These are phyloP conservation scores for Aspergillus sp. DNA, from an alignment of 2,329 filamentous ascomycete species.

Conservation along the genomic window DNA sequence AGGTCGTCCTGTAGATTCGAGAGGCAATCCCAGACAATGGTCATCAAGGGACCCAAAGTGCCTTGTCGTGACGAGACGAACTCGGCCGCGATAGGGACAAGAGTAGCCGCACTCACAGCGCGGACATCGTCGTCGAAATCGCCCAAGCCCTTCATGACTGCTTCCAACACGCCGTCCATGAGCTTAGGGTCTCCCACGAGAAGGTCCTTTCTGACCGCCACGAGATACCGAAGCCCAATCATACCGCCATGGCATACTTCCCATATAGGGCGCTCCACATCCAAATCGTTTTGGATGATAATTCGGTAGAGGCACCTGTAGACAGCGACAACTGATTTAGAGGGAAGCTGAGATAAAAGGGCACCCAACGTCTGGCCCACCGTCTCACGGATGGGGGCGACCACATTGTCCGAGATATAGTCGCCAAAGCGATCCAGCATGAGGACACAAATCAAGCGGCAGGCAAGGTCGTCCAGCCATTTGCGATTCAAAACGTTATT, in stretches of 20 bases:
- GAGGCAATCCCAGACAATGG: constrained; percentile 95
- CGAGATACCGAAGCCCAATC: constrained; percentile 92
- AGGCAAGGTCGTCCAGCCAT: constrained; percentile 95
- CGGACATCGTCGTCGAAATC: constrained; percentile 94
- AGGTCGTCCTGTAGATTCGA: constrained; percentile 96
- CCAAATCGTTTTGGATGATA: constrained; percentile 84
- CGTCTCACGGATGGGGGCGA: constrained; percentile 92
- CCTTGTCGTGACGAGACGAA: constrained; percentile 81
- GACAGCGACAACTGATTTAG: constrained; percentile 75
- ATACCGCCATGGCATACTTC: constrained; percentile 96
- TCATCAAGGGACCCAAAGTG: constrained; percentile 77
- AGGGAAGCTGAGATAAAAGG: constrained; percentile 77
- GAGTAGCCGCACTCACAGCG: constrained; percentile 92
- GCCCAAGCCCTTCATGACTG: constrained; percentile 90
- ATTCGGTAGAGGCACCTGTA: constrained; percentile 83
- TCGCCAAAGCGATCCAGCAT: constrained; percentile 98
- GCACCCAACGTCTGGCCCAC: constrained; percentile 92
- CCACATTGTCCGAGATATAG: constrained; percentile 95
- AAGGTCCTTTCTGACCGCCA: constrained; percentile 90
- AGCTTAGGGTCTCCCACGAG: constrained; percentile 78
- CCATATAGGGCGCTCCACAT: constrained; percentile 74
- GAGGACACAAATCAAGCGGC: constrained; percentile 88
- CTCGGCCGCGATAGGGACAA: constrained; percentile 93
- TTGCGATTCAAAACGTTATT: constrained; percentile 77
- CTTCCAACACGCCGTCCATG: constrained; percentile 87